Conservation (phyloP, 2,329 filamentous ascomycete species). For the Colletotrichum eremochloae region DNA sequence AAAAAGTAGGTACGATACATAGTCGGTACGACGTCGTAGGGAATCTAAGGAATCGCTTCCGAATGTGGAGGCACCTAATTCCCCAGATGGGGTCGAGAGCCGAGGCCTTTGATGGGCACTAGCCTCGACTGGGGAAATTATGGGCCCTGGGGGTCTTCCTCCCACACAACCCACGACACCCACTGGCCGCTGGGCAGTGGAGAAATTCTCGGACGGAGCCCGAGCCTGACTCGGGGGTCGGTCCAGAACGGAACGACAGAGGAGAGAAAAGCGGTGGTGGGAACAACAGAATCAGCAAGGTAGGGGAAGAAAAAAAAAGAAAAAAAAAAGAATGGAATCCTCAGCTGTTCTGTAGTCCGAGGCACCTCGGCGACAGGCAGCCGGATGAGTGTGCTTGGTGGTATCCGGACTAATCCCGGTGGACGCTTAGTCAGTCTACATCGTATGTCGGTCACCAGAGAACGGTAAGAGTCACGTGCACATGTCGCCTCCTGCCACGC, state of each 20-base stretch:
- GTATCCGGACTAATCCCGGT: background rate
- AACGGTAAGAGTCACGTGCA: no score
- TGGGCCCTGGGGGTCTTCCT: slow-evolving; percentile 31
- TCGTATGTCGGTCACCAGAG: no score
- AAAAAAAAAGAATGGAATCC: no score
- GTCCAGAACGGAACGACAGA: slow-evolving; percentile 27
- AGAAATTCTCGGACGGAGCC: slow-evolving; percentile 39
- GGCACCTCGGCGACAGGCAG: no score
- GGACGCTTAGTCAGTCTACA: background rate
- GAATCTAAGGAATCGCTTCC: slow-evolving; percentile 4
- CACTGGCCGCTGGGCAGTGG: slow-evolving; percentile 18
- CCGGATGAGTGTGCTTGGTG: no score
- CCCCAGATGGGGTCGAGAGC: slow-evolving; percentile 39
- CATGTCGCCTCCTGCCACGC: no score
- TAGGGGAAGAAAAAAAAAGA: no score
- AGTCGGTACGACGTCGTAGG: no score
- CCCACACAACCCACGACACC: slow-evolving; percentile 5
- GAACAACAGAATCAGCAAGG: background rate
- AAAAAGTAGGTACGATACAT: no score
- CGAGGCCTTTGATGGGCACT: slow-evolving; percentile 33
- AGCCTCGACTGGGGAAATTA: slow-evolving; percentile 38
- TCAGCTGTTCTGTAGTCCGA: background rate
- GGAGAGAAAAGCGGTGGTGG: background rate
- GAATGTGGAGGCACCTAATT: slow-evolving; percentile 23
- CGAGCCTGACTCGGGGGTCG: slow-evolving; percentile 33